Percentiles rank a stretch among this genome's conserved stretches.
Conservation (phyloP, 2,329 filamentous ascomycete genomes). For the Neospermospora avenae region DNA sequence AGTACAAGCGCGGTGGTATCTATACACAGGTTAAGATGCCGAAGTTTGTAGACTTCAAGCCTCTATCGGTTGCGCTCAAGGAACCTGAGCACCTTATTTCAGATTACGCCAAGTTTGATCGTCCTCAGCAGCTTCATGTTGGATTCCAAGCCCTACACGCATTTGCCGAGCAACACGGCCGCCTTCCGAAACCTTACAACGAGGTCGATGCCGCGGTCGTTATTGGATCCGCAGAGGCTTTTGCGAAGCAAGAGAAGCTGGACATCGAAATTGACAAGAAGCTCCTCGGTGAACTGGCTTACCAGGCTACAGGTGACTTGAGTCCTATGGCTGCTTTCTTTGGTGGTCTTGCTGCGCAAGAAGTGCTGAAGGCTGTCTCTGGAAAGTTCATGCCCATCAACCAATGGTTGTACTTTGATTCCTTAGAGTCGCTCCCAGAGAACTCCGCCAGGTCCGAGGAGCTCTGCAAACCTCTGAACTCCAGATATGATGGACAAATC, state of each 20-base stretch:
- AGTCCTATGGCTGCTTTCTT: conserved; percentile 94
- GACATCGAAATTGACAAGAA: conserved; percentile 90
- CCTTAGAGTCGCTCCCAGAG: conserved; percentile 87
- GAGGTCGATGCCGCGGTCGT: conserved; percentile 79
- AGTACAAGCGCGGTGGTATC: conserved; percentile 84
- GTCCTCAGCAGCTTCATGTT: conserved; percentile 85
- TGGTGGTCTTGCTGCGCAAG: conserved; percentile 88
- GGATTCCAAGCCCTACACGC: conserved; percentile 90
- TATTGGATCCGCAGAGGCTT: conserved; percentile 68
- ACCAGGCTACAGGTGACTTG: conserved; percentile 87
- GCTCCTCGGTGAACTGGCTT: conserved; percentile 86
- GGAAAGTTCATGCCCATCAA: conserved; percentile 96
- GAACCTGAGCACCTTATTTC: conserved; percentile 88
- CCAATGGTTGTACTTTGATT: conserved; percentile 97
- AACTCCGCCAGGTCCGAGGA: conserved; percentile 75
- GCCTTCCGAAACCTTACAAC: conserved; percentile 79
- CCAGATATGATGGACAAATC: conserved; percentile 94
- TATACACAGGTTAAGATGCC: conserved; percentile 99
- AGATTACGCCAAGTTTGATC: conserved; percentile 97
- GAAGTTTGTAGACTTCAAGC: conserved; percentile 85
- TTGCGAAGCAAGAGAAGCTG: conserved; percentile 70
- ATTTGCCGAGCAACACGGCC: conserved; percentile 72
- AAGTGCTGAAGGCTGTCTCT: conserved; percentile 93
- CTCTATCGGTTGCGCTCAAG: conserved; percentile 72
- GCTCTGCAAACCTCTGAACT: conserved; percentile 78